Evolutionary conservation across 768 basidiomycete species (phyloP).

Genomic region (Hortiboletus flavorubellus): DNA sequence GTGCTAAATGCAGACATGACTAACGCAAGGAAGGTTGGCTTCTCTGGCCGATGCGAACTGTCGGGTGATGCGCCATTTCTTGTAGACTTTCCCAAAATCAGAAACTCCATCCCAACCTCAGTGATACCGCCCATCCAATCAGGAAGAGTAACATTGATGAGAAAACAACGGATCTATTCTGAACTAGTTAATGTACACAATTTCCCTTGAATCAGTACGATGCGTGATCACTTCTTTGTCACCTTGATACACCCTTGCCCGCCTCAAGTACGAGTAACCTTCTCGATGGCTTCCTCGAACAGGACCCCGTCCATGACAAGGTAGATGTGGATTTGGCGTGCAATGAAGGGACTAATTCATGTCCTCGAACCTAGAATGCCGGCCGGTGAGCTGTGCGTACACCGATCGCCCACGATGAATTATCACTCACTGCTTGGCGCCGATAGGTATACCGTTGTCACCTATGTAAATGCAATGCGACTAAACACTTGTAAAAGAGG

Average conservation of each 20-base stretch:
- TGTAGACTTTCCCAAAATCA: no score
- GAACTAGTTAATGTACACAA: not conserved
- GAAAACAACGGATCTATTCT: not conserved
- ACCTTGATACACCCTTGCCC: slow-evolving; percentile 61
- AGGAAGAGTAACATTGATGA: no score
- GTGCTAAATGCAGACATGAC: no score
- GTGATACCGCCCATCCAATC: no score
- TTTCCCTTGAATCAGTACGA: not conserved
- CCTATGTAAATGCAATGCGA: slow-evolving; percentile 8
- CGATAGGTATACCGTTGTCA: slow-evolving; percentile 29
- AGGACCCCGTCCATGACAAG: slow-evolving; percentile 60
- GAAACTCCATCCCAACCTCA: no score
- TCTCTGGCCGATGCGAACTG: no score
- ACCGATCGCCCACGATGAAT: not conserved
- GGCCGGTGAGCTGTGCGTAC: not conserved
- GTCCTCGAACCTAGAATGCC: slow-evolving; percentile 42
- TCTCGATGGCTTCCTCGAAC: slow-evolving; percentile 49
- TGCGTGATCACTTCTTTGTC: slow-evolving; percentile 9
- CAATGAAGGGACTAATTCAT: slow-evolving; percentile 49
- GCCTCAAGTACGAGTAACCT: no score
- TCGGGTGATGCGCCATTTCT: no score
- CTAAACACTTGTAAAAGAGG: no score
- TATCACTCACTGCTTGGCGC: slow-evolving; percentile 44
- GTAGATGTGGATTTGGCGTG: slow-evolving; percentile 42
- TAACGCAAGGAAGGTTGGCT: no score